Conservation (phyloP, 2,329 filamentous ascomycete genomes). For the Leptographium lundbergii region DNA sequence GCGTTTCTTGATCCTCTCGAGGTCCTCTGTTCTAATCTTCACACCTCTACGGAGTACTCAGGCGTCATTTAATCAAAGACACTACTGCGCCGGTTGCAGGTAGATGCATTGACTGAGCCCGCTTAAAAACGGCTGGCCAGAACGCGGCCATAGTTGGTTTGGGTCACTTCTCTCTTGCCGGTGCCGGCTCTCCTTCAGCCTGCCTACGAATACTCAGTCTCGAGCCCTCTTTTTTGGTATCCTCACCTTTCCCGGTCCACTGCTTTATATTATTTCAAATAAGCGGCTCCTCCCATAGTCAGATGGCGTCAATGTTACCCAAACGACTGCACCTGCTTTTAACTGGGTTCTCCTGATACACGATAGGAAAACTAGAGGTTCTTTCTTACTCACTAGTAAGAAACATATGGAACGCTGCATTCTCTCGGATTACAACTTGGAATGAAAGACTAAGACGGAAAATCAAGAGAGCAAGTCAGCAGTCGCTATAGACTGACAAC, state of each 20-base stretch:
- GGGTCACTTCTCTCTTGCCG: background rate
- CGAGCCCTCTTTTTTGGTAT: background rate
- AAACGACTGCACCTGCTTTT: background rate
- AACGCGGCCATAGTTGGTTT: background rate
- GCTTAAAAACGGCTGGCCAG: background rate
- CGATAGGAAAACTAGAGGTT: background rate
- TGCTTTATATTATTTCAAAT: background rate
- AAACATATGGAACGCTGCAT: background rate
- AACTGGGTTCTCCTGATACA: constrained; percentile 7
- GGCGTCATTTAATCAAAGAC: background rate
- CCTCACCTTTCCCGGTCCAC: background rate
- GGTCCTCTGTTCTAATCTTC: background rate
- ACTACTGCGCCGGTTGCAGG: background rate
- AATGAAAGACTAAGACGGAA: background rate
- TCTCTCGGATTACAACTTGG: background rate
- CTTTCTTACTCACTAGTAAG: background rate
- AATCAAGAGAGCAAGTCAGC: background rate
- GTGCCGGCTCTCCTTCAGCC: background rate
- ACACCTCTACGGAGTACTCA: background rate
- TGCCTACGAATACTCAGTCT: background rate
- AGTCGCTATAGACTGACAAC: background rate
- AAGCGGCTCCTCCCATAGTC: background rate
- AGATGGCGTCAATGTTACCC: constrained; percentile 5
- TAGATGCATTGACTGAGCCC: background rate
- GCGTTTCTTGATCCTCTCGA: background rate